phyloP scores from a whole-genome alignment of 768 basidiomycete genomes.

The Ramaria sp. region DNA sequence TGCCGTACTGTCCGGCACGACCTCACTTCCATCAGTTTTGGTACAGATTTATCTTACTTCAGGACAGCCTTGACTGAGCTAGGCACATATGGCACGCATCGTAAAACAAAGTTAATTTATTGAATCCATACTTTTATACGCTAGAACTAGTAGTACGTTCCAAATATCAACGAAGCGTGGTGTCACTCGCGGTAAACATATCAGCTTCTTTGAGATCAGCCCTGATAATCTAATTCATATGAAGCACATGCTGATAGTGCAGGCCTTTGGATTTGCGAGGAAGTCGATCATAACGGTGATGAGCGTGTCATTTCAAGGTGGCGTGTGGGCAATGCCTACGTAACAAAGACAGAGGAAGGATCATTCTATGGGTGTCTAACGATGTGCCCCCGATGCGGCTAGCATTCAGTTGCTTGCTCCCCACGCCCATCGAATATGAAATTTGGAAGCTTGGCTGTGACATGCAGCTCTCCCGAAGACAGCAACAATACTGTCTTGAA shows the following conservation, averaged over 20 bases:
- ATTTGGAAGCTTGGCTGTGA: background rate
- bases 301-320: background rate
- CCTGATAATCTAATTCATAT: background rate
- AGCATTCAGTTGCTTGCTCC: background rate
- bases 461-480: background rate
- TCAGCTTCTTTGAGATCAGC: background rate
- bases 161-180: background rate
- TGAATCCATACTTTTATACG: no score
- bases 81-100: no score
- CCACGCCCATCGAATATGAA: background rate
- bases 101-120: no score
- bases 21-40: no score
- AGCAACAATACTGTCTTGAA: background rate
- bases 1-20: no score
- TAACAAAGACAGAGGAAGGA: background rate
- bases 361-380: background rate
- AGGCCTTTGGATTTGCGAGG: background rate
- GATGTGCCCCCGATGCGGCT: background rate
- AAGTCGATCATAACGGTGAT: background rate
- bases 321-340: background rate
- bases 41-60: no score
- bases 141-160: background rate
- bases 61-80: no score
- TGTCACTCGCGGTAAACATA: background rate
- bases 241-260: background rate